These are phyloP conservation scores for Phytophthora sp. DNA, from an alignment of 352 stramenopile genomes.

Conservation along the genomic window DNA sequence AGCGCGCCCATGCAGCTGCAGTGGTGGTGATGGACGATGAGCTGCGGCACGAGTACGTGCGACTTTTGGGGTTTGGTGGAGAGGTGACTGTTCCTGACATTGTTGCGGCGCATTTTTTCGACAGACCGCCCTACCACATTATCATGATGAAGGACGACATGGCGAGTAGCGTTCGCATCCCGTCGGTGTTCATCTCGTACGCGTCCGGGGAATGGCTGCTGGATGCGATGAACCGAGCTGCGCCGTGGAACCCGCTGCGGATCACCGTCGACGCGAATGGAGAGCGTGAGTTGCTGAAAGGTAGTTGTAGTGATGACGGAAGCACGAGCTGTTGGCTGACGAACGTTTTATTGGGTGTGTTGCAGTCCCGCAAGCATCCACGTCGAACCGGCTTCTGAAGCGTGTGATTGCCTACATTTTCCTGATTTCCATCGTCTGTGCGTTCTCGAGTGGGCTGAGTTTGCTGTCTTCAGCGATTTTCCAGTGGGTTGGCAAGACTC, in stretches of 20 bases:
- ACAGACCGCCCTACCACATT: slow-evolving; percentile 75
- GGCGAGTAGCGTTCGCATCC: slow-evolving; percentile 63
- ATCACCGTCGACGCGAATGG: slow-evolving; percentile 64
- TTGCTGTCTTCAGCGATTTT: slow-evolving; percentile 74
- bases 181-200: slow-evolving; percentile 79
- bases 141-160: slow-evolving; percentile 89
- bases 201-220: slow-evolving; percentile 64
- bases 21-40: slow-evolving; percentile 82
- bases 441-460: slow-evolving; percentile 77
- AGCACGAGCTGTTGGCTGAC: neutral
- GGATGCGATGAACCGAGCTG: slow-evolving; percentile 33
- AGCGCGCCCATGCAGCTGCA: slow-evolving; percentile 66
- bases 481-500: slow-evolving; percentile 60
- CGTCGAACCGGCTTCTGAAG: slow-evolving; percentile 68
- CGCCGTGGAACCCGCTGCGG: slow-evolving; percentile 61
- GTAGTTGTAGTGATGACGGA: neutral
- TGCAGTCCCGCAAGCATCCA: slow-evolving; percentile 58
- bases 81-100: neutral
- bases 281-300: slow-evolving; percentile 52
- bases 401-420: slow-evolving; percentile 78
- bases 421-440: slow-evolving; percentile 78
- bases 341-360: neutral
- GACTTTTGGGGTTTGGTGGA: neutral
- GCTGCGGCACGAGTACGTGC: slow-evolving; percentile 58
- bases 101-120: neutral